Evolutionary conservation across 306 rosid genomes (phyloP), one percentile per base, ranked within the genome.

Genomic region (Rosa rugosa): DNA sequence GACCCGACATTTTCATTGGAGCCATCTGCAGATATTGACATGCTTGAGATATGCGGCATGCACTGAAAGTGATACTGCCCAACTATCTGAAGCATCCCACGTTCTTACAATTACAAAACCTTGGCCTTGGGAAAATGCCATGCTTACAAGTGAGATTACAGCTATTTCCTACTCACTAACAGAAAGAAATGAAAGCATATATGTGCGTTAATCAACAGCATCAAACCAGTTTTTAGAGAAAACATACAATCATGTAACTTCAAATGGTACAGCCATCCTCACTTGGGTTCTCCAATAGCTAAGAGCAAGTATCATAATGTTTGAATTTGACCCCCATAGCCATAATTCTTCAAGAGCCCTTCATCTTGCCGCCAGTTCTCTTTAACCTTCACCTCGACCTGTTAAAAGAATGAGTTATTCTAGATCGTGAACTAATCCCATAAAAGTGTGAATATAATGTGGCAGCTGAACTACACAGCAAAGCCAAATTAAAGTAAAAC

Each of bases 321-420:
- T 73, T 83, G 86, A 77, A 92, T 95, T 75, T 89, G 87, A 47
- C 97, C 97, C 47, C 97, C 98, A 81, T 91, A 95, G 72, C 99
- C 99, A 40, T 87, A 91, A 75, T 91, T 36, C 77, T 93, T 93
- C 72, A 95, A 88, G 17, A 93, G 90, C 56, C 90, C 90, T 79
- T 93, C 99, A 25, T 95, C 97, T 89, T 93, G 96, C 79, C 96
- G 87, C 98, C 99, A 93, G 77, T 91, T 91, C 83, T 93, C 99
- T 84, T 53, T 95, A 81, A 95, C 89, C 82, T 95, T 95, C 81
- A 95, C 98, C 83, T 90, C 94, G 75, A 93, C 88, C 99, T 95
- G 94, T 83, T 77, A 46, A 86, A 75, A 80, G 81, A 51, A 87
- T 42, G 72, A 73, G 66, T 64, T 16, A 27, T 17, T 11, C 23